phyloP scores from a whole-genome alignment of 1,284 basidiomycete genomes.

The Marasmius tenuissimus region DNA sequence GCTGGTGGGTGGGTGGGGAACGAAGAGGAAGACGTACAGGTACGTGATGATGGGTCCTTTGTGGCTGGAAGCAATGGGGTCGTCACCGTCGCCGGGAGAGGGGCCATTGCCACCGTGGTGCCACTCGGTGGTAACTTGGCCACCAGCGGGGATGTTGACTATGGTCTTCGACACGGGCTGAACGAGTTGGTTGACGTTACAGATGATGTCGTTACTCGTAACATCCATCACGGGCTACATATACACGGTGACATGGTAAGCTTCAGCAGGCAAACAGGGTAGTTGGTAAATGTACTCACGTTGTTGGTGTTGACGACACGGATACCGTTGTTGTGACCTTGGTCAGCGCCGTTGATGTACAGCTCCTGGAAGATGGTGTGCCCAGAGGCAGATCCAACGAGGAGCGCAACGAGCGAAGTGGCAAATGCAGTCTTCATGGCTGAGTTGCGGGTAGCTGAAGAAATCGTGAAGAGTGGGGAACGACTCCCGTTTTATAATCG shows the following conservation, averaged over 20 bases:
- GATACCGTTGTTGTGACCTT: slow-evolving; percentile 31
- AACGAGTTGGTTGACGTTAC: slow-evolving; percentile 62
- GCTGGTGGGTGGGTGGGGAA: not conserved
- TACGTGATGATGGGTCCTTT: slow-evolving; percentile 56
- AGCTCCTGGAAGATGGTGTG: slow-evolving; percentile 14
- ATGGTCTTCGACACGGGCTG: slow-evolving; percentile 48
- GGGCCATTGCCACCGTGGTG: slow-evolving; percentile 50
- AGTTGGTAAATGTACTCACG: slow-evolving; percentile 34
- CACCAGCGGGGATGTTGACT: slow-evolving; percentile 52
- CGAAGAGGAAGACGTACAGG: slow-evolving; percentile 31
- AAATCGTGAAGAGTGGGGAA: too few species aligned
- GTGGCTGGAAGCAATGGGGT: slow-evolving; percentile 55
- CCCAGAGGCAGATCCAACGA: not conserved
- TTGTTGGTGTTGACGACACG: slow-evolving; percentile 44
- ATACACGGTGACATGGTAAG: not conserved
- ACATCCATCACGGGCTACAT: slow-evolving; percentile 51
- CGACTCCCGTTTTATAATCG: too few species aligned
- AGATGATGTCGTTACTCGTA: slow-evolving; percentile 55
- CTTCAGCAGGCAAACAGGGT: not conserved
- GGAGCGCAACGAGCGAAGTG: not conserved
- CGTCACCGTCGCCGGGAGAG: slow-evolving; percentile 41
- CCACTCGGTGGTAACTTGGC: slow-evolving; percentile 52
- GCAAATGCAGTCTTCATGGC: too few species aligned
- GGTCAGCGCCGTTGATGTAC: slow-evolving; percentile 30
- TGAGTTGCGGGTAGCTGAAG: too few species aligned